Base-by-base conservation (phyloP, 192 early-diverging fungal species). In the Umbelopsis sp. region DNA sequence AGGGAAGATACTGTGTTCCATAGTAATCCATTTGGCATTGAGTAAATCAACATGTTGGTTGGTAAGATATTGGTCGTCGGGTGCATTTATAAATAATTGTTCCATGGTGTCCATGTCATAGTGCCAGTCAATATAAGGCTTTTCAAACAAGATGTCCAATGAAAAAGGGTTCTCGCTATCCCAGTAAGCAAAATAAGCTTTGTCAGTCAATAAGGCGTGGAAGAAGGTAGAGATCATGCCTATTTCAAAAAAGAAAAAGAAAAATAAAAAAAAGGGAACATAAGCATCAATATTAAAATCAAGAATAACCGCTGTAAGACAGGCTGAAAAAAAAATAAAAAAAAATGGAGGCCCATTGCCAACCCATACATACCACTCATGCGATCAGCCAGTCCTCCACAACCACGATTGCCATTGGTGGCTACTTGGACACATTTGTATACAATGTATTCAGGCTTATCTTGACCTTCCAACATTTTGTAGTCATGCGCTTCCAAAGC, bases 141-240 rank as follows among this genome's bases (percentile, higher is more conserved):
- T 65, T 45, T 79, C 77, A 59, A 78, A 83, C 41, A 83, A 45
- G 29, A 67, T 22, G 24, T 83, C 80, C 44, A 83, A 50, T 26
- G 82, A 75, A 22, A 78, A 45, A 24, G 77, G 79, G 65, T 81
- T 81, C 16, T 65, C 69, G 14, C 44, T 56, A 22, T 71, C 70
- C 82, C 82, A 83, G 45, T 83, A 65, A 38, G 80, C 67, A 26
- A 83, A 69, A 25, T 81, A 83, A 3, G 77, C 72, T 26, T 80
- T 68, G 24, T 76, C 56, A 11, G 82, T 83, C 29, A 83, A 34
- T 4, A 83, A 45, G n/a, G 80, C 79, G 49, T 71, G 81, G 44
- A 83, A 68, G 34, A 83, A 81, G 10, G 82, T 81, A 17, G 82
- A 83, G 29, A 81, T 76, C 82, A 83, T 83, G 24, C 82, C 81